phyloP scores from a whole-genome alignment of 169 alveolate genomes.

The Plasmodium sp. region DNA sequence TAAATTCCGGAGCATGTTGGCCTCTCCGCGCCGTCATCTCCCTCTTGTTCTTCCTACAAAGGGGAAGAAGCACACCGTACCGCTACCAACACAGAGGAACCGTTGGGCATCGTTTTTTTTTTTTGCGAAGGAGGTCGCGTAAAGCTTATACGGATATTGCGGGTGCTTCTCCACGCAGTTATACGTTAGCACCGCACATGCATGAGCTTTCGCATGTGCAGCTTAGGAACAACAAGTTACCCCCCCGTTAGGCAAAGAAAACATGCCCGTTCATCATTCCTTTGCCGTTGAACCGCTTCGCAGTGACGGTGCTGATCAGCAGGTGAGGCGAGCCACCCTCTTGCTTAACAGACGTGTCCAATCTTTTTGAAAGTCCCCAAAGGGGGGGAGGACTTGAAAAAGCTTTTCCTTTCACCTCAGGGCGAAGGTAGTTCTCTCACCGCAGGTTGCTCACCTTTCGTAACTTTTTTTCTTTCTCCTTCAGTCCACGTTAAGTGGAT shows the following conservation, averaged over 20 bases:
- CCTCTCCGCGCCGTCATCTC: background rate
- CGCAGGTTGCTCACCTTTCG: background rate
- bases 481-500: background rate
- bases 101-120: background rate
- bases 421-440: background rate
- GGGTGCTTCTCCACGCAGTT: background rate
- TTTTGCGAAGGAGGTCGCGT: background rate
- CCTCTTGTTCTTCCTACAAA: background rate
- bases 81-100: background rate
- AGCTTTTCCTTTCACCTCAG: background rate
- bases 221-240: background rate
- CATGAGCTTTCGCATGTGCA: background rate
- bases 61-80: background rate
- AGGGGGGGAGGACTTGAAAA: background rate
- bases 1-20: background rate
- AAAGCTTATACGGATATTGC: background rate
- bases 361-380: background rate
- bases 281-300: background rate
- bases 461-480: no score
- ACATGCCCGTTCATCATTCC: background rate
- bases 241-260: background rate
- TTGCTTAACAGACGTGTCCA: background rate
- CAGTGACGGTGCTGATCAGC: background rate
- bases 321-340: background rate
- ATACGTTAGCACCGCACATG: background rate